These are phyloP conservation scores for Cinchona pubescens DNA, from an alignment of 257 asterid genomes.

Conservation along the genomic window DNA sequence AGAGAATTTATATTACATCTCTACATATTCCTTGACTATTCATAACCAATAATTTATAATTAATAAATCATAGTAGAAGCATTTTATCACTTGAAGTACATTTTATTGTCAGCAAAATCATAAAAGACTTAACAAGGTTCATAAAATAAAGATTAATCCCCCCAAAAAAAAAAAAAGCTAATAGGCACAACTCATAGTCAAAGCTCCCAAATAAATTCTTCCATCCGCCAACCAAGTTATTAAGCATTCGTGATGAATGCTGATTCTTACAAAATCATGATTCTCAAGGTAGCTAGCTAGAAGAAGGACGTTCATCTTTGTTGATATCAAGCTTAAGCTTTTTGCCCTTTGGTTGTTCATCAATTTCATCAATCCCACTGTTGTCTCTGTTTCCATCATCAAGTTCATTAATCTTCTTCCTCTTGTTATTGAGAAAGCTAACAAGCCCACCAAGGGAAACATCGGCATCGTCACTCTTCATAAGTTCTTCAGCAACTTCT, in stretches of 20 bases:
- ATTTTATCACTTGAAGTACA: no score
- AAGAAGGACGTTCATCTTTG: slow-evolving; percentile 1
- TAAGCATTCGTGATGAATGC: not conserved
- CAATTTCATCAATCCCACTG: slow-evolving; percentile 6
- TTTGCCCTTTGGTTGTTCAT: slow-evolving; percentile 9
- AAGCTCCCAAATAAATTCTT: no score
- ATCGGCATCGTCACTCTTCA: slow-evolving; percentile 64
- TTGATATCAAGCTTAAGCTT: slow-evolving; percentile 15
- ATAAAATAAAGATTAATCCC: no score
- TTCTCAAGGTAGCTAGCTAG: not conserved
- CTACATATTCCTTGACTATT: no score
- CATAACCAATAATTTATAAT: no score
- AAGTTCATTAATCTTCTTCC: slow-evolving; percentile 18
- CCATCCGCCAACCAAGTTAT: no score
- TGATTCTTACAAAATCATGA: not conserved
- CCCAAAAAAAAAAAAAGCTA: no score
- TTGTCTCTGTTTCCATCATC: not conserved
- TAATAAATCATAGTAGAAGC: no score
- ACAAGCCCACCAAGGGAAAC: slow-evolving; percentile 38
- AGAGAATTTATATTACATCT: no score
- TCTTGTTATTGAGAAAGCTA: slow-evolving; percentile 43
- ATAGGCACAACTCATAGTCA: no score
- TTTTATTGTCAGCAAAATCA: no score
- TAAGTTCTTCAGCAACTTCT: slow-evolving; percentile 69
- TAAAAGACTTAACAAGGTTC: no score